A percentile compares a stretch with the other conserved stretches of the same genome.
phyloP scores from a whole-genome alignment of 139 green algal species.

The Protoeuglena noctilucae region DNA sequence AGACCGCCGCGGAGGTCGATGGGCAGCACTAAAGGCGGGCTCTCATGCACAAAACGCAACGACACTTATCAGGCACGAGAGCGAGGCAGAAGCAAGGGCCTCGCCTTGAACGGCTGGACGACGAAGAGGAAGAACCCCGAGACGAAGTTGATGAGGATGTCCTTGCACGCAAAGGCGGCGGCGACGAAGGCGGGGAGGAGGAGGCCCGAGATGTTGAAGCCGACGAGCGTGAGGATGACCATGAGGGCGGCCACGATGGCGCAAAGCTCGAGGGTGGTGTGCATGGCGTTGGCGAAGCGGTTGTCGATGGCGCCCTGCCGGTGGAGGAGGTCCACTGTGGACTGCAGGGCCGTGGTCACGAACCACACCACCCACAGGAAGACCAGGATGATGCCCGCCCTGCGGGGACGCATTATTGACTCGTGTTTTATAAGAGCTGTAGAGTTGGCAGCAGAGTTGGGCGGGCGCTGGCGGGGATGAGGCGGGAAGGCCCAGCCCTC shows the following conservation, averaged over 20 bases:
- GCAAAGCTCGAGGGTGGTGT: slow-evolving; percentile 33
- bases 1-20: too few species aligned
- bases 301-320: slow-evolving; percentile 43
- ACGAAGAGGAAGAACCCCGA: slow-evolving; percentile 47
- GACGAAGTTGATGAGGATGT: slow-evolving; percentile 48
- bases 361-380: slow-evolving; percentile 65
- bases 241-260: slow-evolving; percentile 29
- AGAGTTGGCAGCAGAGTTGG: neutral
- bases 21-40: too few species aligned
- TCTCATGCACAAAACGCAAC: too few species aligned
- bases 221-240: slow-evolving; percentile 41
- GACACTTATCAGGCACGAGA: too few species aligned
- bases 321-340: slow-evolving; percentile 32
- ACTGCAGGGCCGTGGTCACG: slow-evolving; percentile 46
- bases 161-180: slow-evolving; percentile 41
- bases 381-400: slow-evolving; percentile 42
- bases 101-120: slow-evolving; percentile 12
- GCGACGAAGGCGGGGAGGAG: slow-evolving; percentile 43
- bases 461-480: neutral
- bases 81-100: too few species aligned
- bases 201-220: slow-evolving; percentile 45
- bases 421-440: neutral
- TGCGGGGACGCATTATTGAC: neutral
- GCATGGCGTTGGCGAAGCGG: slow-evolving; percentile 29
- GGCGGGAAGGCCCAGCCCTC: neutral